Conservation (phyloP, 495 filamentous ascomycete species). For the Bombardia bombarda region DNA sequence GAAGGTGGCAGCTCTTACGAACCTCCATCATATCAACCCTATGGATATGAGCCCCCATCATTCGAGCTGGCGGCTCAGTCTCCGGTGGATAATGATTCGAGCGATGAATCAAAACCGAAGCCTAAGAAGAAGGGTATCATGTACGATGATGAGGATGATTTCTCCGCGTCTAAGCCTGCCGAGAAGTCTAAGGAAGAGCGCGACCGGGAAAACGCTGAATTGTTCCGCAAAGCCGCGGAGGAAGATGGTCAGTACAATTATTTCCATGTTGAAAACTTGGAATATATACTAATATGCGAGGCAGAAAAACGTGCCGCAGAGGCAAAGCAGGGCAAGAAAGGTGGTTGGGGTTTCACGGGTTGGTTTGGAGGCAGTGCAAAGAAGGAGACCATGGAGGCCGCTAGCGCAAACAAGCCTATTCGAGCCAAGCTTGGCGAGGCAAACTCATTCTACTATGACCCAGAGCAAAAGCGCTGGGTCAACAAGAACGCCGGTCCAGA, state of each 20-base stretch:
- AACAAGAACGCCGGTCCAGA: slow-evolving; percentile 81
- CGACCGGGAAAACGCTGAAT: slow-evolving; percentile 61
- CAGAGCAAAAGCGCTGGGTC: slow-evolving; percentile 92
- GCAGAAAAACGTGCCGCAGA: slow-evolving; percentile 34
- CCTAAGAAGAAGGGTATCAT: slow-evolving; percentile 73
- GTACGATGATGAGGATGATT: slow-evolving; percentile 63
- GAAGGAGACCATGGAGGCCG: slow-evolving; percentile 45
- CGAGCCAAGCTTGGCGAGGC: slow-evolving; percentile 93
- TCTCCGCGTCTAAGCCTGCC: slow-evolving; percentile 26
- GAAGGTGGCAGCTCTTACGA: slow-evolving; percentile 31
- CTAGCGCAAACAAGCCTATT: slow-evolving; percentile 60
- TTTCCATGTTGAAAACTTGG: neutral
- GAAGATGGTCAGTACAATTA: slow-evolving; percentile 57
- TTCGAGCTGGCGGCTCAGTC: slow-evolving; percentile 44
- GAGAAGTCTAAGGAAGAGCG: slow-evolving; percentile 49
- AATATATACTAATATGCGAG: slow-evolving; percentile 10
- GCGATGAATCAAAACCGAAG: slow-evolving; percentile 37
- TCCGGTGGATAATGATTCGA: slow-evolving; percentile 23
- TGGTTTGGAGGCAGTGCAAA: slow-evolving; percentile 67
- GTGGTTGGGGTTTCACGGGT: slow-evolving; percentile 72
- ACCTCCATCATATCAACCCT: slow-evolving; percentile 42
- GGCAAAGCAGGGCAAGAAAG: slow-evolving; percentile 51
- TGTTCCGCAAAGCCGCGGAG: slow-evolving; percentile 75
- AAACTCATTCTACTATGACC: slow-evolving; percentile 87
- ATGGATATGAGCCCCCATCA: slow-evolving; percentile 47